Evolutionary conservation across 1,139 yeast species (phyloP).

Genomic region (Zhuliangozyma parablackwelliae): DNA sequence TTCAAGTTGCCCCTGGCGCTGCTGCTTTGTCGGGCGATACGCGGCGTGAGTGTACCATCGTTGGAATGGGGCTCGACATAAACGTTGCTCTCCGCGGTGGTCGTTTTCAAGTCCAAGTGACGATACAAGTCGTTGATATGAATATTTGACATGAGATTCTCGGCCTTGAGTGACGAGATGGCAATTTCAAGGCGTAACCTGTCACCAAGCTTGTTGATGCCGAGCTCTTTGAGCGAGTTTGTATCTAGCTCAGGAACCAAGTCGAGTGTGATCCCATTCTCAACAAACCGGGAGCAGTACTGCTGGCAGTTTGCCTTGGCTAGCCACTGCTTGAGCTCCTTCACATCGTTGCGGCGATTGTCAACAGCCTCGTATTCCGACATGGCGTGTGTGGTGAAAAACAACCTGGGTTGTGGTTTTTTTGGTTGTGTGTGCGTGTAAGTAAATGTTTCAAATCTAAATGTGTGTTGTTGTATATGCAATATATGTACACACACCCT

Average conservation of each 20-base stretch:
- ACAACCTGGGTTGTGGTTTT: too few species aligned
- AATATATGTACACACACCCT: too few species aligned
- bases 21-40: not conserved
- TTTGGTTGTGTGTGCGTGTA: too few species aligned
- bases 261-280: conserved; percentile 55
- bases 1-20: too few species aligned
- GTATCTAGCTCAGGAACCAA: conserved; percentile 63
- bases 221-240: conserved; percentile 67
- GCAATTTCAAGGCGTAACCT: conserved; percentile 62
- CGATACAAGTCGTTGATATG: conserved; percentile 24
- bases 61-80: conserved; percentile 3
- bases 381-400: too few species aligned
- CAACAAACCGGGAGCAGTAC: conserved; percentile 30
- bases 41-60: conserved; percentile 14
- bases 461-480: too few species aligned
- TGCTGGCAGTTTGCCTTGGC: conserved; percentile 34
- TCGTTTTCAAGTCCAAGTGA: conserved; percentile 10
- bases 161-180: conserved; percentile 38
- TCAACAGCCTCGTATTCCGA: too few species aligned
- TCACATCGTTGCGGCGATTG: not conserved
- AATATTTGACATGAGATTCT: conserved; percentile 29
- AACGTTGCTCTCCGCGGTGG: conserved; percentile 4
- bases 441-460: too few species aligned
- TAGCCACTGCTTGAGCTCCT: conserved; percentile 36
- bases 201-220: conserved; percentile 78